Conservation (phyloP, 139 green algal genomes). For the Micractinium sp. region DNA sequence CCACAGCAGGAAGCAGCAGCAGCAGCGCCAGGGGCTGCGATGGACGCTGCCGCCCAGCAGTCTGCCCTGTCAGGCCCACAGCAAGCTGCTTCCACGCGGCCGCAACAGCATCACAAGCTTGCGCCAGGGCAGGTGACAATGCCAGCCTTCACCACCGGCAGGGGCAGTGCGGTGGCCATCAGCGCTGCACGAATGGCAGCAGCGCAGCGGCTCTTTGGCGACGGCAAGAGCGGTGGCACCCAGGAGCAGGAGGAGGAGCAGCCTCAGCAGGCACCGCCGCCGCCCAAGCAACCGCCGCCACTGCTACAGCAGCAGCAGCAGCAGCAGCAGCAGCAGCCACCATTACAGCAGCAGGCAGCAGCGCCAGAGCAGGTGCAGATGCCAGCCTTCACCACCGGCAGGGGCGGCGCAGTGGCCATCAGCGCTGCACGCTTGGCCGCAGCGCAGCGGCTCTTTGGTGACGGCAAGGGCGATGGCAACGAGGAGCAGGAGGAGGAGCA, state of each 20-base stretch:
- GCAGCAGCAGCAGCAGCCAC: neutral
- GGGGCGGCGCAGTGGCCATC: neutral
- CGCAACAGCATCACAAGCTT: neutral
- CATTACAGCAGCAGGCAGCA: neutral
- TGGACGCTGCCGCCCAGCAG: neutral
- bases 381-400: slow-evolving; percentile 5
- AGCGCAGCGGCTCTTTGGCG: neutral
- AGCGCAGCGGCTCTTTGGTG: neutral
- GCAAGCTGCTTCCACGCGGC: neutral
- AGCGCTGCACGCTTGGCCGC: neutral
- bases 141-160: slow-evolving; percentile 5
- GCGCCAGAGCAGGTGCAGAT: neutral
- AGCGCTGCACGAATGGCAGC: neutral
- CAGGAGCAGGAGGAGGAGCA: too few species aligned
- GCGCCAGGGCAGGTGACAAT: neutral
- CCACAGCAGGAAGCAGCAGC: neutral
- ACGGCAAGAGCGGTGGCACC: too few species aligned
- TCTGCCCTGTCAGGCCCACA: neutral
- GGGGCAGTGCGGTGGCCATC: neutral
- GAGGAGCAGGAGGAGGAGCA: too few species aligned
- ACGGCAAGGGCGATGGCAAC: too few species aligned
- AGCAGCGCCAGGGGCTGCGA: neutral
- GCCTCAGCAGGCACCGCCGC: neutral
- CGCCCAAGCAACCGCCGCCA: neutral
- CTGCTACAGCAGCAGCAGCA: neutral